phyloP scores from a whole-genome alignment of 2,329 filamentous ascomycete species.

The Didymella sp. region DNA sequence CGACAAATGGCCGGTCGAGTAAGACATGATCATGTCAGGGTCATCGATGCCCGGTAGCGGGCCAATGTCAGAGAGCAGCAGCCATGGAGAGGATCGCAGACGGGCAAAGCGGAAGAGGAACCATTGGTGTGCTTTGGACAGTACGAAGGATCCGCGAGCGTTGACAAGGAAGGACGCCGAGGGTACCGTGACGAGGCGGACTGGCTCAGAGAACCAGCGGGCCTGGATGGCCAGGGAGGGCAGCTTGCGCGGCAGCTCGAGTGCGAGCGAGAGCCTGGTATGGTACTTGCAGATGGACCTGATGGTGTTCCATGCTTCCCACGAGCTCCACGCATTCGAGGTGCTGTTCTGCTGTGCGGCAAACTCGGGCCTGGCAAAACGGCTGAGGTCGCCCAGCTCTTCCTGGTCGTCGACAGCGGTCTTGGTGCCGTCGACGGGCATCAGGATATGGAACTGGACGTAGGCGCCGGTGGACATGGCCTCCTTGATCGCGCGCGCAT shows the following conservation, averaged over 20 bases:
- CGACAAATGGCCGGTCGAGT: constrained; percentile 46
- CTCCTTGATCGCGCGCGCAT: constrained; percentile 83
- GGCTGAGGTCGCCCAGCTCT: constrained; percentile 61
- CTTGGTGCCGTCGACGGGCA: constrained; percentile 79
- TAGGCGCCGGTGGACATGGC: constrained; percentile 76
- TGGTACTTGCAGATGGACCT: constrained; percentile 86
- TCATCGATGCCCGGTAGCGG: constrained; percentile 59
- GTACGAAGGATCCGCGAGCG: constrained; percentile 63
- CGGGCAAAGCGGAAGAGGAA: constrained; percentile 65
- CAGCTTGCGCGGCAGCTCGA: constrained; percentile 66
- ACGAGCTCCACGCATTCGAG: constrained; percentile 75
- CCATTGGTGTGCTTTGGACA: constrained; percentile 65
- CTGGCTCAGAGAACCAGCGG: constrained; percentile 69
- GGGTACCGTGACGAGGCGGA: constrained; percentile 63
- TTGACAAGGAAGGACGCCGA: constrained; percentile 64
- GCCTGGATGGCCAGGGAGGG: constrained; percentile 63
- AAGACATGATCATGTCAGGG: constrained; percentile 47
- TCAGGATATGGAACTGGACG: constrained; percentile 78
- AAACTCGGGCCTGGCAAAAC: constrained; percentile 51
- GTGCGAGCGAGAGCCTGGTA: constrained; percentile 74
- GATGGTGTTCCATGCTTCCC: constrained; percentile 94
- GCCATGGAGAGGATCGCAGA: constrained; percentile 64
- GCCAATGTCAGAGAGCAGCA: constrained; percentile 66
- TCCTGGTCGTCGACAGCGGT: constrained; percentile 62
- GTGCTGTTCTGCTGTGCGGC: constrained; percentile 44